Evolutionary conservation across 2,329 filamentous ascomycete species (phyloP).

Genomic region (Stachybotrys chlorohalonatus): DNA sequence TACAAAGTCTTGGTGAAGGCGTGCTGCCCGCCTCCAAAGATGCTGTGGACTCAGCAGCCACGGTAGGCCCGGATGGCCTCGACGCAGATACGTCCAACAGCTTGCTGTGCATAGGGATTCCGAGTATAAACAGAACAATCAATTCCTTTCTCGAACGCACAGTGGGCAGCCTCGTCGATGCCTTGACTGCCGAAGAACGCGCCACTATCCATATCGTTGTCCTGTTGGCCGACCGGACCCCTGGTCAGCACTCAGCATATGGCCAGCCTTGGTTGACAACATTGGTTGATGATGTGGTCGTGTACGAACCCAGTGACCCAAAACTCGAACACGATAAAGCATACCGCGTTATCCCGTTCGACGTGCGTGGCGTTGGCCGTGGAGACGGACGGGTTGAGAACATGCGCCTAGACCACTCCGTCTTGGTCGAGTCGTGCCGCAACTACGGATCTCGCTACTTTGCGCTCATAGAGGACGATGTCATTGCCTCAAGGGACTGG

Average conservation of each 20-base stretch:
- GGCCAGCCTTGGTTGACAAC: slow-evolving; percentile 17
- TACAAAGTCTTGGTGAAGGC: background rate
- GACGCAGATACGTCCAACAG: background rate
- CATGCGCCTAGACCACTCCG: slow-evolving; percentile 23
- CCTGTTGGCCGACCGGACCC: slow-evolving; percentile 17
- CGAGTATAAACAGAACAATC: slow-evolving; percentile 15
- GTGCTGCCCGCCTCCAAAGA: background rate
- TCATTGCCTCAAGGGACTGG: slow-evolving; percentile 26
- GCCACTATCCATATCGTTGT: slow-evolving; percentile 15
- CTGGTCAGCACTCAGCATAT: slow-evolving; percentile 16
- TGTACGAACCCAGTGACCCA: slow-evolving; percentile 10
- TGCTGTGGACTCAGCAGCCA: background rate
- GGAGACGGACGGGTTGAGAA: slow-evolving; percentile 9
- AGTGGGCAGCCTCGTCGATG: slow-evolving; percentile 17
- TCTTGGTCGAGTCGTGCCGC: slow-evolving; percentile 21
- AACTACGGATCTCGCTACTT: slow-evolving; percentile 19
- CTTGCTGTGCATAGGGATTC: slow-evolving; percentile 17
- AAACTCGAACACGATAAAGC: background rate
- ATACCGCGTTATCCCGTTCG: background rate
- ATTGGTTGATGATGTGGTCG: slow-evolving; percentile 17
- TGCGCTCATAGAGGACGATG: slow-evolving; percentile 27
- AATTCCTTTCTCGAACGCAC: slow-evolving; percentile 14
- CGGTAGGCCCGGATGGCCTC: no score
- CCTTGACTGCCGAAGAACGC: slow-evolving; percentile 15
- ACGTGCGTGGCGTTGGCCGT: slow-evolving; percentile 1